Conservation (phyloP, 345 rosid species). For the Lepidium aucheri region DNA sequence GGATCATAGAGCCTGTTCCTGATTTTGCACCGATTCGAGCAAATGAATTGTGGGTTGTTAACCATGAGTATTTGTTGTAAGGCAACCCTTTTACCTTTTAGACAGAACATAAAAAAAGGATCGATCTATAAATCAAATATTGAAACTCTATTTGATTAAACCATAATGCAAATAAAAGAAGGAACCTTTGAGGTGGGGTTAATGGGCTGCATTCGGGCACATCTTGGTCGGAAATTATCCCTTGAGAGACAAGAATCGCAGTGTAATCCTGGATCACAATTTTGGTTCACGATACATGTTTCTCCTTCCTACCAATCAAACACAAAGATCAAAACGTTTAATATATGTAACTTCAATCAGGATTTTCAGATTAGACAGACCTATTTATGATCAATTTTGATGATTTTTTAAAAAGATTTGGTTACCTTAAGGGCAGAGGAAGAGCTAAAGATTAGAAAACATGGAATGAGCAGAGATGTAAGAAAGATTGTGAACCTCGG, state of each 20-base stretch:
- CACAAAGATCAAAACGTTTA: background rate
- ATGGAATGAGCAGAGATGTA: slow-evolving; percentile 24
- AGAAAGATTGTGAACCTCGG: slow-evolving; percentile 30
- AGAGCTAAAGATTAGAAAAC: slow-evolving; percentile 29
- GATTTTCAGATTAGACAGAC: background rate
- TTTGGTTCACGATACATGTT: slow-evolving; percentile 43
- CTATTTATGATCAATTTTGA: background rate
- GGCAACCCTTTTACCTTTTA: slow-evolving; percentile 53
- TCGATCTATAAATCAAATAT: background rate
- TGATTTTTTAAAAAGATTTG: background rate
- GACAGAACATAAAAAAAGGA: background rate
- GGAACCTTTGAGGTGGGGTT: slow-evolving; percentile 53
- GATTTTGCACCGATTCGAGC: slow-evolving; percentile 47
- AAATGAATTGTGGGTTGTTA: slow-evolving; percentile 88
- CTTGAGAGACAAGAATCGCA: slow-evolving; percentile 63
- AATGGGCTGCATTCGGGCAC: slow-evolving; percentile 54
- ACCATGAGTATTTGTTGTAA: slow-evolving; percentile 84
- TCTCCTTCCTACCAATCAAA: slow-evolving; percentile 54
- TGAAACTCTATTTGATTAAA: background rate
- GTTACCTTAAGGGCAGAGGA: slow-evolving; percentile 58
- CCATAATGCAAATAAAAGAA: background rate
- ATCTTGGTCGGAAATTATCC: slow-evolving; percentile 62
- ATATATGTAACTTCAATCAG: background rate
- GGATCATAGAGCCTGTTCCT: slow-evolving; percentile 41
- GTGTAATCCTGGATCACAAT: slow-evolving; percentile 60